Evolutionary conservation across 257 asterid species (phyloP).

Genomic region (Thymus mandschuricus): DNA sequence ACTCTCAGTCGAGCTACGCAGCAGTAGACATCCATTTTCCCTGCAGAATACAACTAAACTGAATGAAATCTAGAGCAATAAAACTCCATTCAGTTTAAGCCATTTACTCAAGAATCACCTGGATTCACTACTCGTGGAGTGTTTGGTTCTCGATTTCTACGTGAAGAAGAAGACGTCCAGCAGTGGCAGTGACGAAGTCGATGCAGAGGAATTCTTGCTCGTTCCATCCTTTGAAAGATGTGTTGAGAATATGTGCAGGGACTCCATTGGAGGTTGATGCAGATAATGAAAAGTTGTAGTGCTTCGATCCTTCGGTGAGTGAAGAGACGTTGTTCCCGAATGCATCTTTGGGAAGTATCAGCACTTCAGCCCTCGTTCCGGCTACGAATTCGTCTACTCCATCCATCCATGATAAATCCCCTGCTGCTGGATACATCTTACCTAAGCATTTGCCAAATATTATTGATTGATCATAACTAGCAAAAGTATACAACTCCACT

Average conservation of each 20-base stretch:
- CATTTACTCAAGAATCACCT: conserved; percentile 47
- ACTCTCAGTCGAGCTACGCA: conserved; percentile 53
- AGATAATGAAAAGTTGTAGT: conserved; percentile 45
- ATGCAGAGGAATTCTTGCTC: conserved; percentile 50
- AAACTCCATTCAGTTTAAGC: not conserved
- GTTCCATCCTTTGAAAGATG: conserved; percentile 65
- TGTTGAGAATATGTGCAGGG: conserved; percentile 44
- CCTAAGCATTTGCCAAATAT: conserved; percentile 45
- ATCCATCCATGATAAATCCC: conserved; percentile 61
- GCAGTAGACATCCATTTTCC: conserved; percentile 57
- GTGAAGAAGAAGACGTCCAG: conserved; percentile 72
- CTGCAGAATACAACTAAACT: conserved; percentile 35
- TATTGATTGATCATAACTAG: too few relatives aligned
- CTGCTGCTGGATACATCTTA: conserved; percentile 70
- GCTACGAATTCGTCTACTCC: conserved; percentile 62
- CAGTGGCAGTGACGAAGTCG: conserved; percentile 58
- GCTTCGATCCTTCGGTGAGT: conserved; percentile 42
- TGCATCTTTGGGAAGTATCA: conserved; percentile 81
- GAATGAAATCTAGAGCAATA: not conserved
- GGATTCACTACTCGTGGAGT: conserved; percentile 64
- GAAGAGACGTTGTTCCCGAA: conserved; percentile 82
- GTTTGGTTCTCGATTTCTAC: conserved; percentile 63
- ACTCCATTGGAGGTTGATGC: conserved; percentile 46
- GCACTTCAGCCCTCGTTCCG: conserved; percentile 57
- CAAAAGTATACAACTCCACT: too few relatives aligned